phyloP scores from a whole-genome alignment of 768 basidiomycete species.

The Tylopilus vinaceipallidus region DNA sequence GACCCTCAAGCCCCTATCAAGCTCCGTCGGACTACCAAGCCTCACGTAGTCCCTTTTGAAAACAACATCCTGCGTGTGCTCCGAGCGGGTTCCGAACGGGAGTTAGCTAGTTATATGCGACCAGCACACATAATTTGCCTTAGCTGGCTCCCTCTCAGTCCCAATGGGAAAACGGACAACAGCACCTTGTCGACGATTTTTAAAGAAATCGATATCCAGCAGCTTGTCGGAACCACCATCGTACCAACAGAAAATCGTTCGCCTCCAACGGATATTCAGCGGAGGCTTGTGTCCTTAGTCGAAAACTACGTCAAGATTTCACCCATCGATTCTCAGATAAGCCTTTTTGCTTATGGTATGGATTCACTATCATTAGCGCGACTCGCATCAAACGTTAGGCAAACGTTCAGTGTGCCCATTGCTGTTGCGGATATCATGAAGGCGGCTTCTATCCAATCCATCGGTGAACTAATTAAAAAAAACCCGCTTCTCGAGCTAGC shows the following conservation, averaged over 20 bases:
- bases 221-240: slow-evolving; percentile 14
- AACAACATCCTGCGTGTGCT: slow-evolving; percentile 30
- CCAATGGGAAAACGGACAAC: slow-evolving; percentile 35
- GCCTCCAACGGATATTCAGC: slow-evolving; percentile 28
- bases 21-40: slow-evolving; percentile 35
- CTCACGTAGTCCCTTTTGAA: slow-evolving; percentile 29
- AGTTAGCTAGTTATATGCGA: slow-evolving; percentile 51
- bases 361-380: slow-evolving; percentile 30
- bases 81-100: slow-evolving; percentile 35
- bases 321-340: slow-evolving; percentile 19
- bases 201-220: slow-evolving; percentile 18
- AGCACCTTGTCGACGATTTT: slow-evolving; percentile 31
- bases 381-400: slow-evolving; percentile 24
- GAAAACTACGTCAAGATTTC: slow-evolving; percentile 20
- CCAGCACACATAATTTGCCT: slow-evolving; percentile 49
- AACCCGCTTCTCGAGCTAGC: neutral
- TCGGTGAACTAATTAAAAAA: slow-evolving; percentile 18
- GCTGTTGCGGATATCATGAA: slow-evolving; percentile 33
- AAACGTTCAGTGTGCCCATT: slow-evolving; percentile 14
- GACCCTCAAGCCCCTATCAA: slow-evolving; percentile 35
- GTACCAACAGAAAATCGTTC: neutral
- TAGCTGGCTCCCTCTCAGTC: slow-evolving; percentile 46
- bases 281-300: slow-evolving; percentile 37
- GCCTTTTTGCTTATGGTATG: slow-evolving; percentile 34
- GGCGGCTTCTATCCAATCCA: slow-evolving; percentile 18